A percentile compares a stretch with the other conserved stretches of the same genome.
phyloP scores from a whole-genome alignment of 2,329 filamentous ascomycete genomes.

The Fusarium robinianum region DNA sequence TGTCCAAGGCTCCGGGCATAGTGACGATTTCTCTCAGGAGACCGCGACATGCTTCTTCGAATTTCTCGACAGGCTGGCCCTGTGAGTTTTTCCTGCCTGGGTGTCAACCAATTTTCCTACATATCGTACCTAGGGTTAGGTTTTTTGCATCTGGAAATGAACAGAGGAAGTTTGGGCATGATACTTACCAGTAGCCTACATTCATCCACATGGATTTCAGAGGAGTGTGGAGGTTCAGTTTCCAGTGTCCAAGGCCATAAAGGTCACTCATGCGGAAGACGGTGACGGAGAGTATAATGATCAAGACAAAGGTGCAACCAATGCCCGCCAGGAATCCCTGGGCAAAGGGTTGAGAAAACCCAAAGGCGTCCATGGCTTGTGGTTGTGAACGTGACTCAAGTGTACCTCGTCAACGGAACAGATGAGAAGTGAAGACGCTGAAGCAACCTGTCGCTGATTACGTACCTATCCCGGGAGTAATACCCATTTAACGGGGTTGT shows the following conservation, averaged over 20 bases:
- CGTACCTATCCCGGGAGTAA: too few relatives aligned
- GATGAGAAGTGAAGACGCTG: too few relatives aligned
- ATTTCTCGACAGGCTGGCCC: conserved; percentile 41
- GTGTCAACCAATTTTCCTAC: not conserved
- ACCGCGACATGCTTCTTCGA: conserved; percentile 53
- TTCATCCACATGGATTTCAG: conserved; percentile 65
- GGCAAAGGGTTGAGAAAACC: too few relatives aligned
- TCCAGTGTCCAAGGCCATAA: conserved; percentile 60
- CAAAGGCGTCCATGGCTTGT: too few relatives aligned
- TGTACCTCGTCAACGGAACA: too few relatives aligned
- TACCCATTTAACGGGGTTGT: too few relatives aligned
- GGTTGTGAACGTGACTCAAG: too few relatives aligned
- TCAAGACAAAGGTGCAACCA: too few relatives aligned
- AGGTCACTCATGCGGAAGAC: conserved; percentile 38
- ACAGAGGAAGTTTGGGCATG: not conserved
- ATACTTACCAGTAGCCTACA: conserved; percentile 61
- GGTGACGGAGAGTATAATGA: conserved; percentile 19
- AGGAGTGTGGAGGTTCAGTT: conserved; percentile 55
- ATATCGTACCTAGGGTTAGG: too few relatives aligned
- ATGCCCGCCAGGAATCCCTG: too few relatives aligned
- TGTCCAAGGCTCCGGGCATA: conserved; percentile 46
- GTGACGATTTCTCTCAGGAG: conserved; percentile 54
- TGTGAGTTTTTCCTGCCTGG: conserved; percentile 38
- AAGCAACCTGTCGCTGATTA: too few relatives aligned
- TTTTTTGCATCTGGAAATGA: not conserved